Conservation (phyloP, 345 rosid species). For the Linum lewisii region DNA sequence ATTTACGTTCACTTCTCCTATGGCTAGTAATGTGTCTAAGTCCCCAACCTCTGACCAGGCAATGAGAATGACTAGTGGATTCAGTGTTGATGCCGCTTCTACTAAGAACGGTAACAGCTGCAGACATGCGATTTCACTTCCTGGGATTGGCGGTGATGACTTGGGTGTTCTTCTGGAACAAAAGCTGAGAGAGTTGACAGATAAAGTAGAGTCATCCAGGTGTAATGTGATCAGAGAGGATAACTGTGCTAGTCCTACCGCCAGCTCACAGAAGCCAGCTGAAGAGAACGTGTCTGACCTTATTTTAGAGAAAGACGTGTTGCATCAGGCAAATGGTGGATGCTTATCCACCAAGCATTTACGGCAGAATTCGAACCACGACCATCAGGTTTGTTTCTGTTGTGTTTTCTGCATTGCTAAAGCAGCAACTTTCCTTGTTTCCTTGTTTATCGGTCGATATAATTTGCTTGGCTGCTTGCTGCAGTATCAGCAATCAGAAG, state of each 20-base stretch:
- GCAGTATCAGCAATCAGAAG: slow-evolving; percentile 26
- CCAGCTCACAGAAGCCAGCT: too few relatives aligned
- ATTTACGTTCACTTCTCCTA: slow-evolving; percentile 76
- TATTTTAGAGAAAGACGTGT: slow-evolving; percentile 22
- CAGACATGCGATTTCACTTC: slow-evolving; percentile 25
- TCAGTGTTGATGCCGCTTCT: slow-evolving; percentile 12
- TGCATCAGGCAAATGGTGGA: slow-evolving; percentile 26
- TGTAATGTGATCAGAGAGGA: slow-evolving; percentile 37
- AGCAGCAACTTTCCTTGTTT: not conserved
- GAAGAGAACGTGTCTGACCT: slow-evolving; percentile 25
- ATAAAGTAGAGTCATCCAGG: slow-evolving; percentile 47
- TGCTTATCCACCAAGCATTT: slow-evolving; percentile 26
- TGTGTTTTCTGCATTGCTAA: not conserved
- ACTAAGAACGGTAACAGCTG: slow-evolving; percentile 16
- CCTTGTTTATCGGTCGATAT: slow-evolving; percentile 4
- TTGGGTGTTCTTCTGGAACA: slow-evolving; percentile 61
- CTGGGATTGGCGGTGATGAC: slow-evolving; percentile 40
- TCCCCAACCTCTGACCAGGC: slow-evolving; percentile 22
- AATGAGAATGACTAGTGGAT: slow-evolving; percentile 20
- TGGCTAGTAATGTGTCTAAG: slow-evolving; percentile 32
- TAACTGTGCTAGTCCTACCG: slow-evolving; percentile 23
- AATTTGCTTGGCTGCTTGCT: not conserved
- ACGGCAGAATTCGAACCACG: slow-evolving; percentile 17
- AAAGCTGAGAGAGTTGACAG: slow-evolving; percentile 59
- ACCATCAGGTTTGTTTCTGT: slow-evolving; percentile 48